Evolutionary conservation across 768 basidiomycete genomes (phyloP).

Genomic region (Russula vinacea): DNA sequence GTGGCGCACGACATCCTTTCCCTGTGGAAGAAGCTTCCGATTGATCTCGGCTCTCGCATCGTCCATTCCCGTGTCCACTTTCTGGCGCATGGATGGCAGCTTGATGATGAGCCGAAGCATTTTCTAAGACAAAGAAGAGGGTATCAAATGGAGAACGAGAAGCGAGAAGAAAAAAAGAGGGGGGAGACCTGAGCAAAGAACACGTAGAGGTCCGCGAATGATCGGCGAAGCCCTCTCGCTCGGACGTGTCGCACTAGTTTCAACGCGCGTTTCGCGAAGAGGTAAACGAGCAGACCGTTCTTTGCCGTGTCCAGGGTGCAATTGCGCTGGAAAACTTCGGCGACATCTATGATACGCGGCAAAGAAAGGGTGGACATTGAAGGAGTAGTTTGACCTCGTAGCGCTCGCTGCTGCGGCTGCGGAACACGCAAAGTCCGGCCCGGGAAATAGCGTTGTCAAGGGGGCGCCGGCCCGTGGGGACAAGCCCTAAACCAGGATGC

Average conservation of each 20-base stretch:
- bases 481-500: slow-evolving; percentile 40
- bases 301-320: slow-evolving; percentile 48
- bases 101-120: slow-evolving; percentile 56
- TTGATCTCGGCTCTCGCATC: slow-evolving; percentile 65
- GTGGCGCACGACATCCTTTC: slow-evolving; percentile 59
- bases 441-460: neutral
- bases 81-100: slow-evolving; percentile 56
- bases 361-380: slow-evolving; percentile 18
- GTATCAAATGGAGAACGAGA: neutral
- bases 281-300: slow-evolving; percentile 56
- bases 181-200: slow-evolving; percentile 50
- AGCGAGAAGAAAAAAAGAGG: slow-evolving; percentile 27
- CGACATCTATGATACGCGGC: slow-evolving; percentile 21
- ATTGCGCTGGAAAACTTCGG: slow-evolving; percentile 2
- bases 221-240: slow-evolving; percentile 54
- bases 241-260: slow-evolving; percentile 60
- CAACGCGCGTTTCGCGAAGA: slow-evolving; percentile 49
- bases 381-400: too few relatives aligned
- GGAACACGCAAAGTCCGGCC: neutral
- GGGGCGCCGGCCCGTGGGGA: neutral
- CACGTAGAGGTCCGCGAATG: slow-evolving; percentile 50
- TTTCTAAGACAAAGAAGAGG: slow-evolving; percentile 40
- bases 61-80: slow-evolving; percentile 61
- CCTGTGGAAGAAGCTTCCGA: slow-evolving; percentile 62
- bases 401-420: too few relatives aligned